Evolutionary conservation across 768 basidiomycete species (phyloP).

Genomic region (Mycena haematopus): DNA sequence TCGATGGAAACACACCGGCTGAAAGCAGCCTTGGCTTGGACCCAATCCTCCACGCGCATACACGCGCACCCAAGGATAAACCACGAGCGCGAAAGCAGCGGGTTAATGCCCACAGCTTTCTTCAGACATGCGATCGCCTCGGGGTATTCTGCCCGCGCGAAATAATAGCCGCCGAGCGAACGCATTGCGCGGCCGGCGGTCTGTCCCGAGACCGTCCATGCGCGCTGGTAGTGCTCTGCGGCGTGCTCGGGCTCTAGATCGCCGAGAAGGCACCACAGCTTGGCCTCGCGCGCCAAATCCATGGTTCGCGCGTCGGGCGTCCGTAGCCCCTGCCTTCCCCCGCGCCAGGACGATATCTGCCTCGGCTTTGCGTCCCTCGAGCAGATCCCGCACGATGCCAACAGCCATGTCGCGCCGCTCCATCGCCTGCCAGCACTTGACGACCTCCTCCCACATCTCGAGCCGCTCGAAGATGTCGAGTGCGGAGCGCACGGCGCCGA

Average conservation of each 20-base stretch:
- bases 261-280: conserved; percentile 94
- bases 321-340: conserved; percentile 55
- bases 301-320: conserved; percentile 48
- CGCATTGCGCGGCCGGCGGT: conserved; percentile 92
- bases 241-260: conserved; percentile 84
- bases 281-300: conserved; percentile 80
- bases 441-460: conserved; percentile 99
- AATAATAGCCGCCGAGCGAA: conserved; percentile 85
- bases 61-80: conserved; percentile 95
- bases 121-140: conserved; percentile 71
- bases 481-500: conserved; percentile 90
- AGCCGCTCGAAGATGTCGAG: conserved; percentile 92
- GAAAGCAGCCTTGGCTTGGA: conserved; percentile 83
- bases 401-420: conserved; percentile 83
- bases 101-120: conserved; percentile 86
- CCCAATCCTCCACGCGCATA: conserved; percentile 85
- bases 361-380: conserved; percentile 87
- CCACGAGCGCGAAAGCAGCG: conserved; percentile 87
- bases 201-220: conserved; percentile 82
- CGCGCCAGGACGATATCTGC: conserved; percentile 73
- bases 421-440: conserved; percentile 83
- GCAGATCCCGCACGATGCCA: conserved; percentile 80
- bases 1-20: conserved; percentile 87
- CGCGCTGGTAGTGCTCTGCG: conserved; percentile 75
- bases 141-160: conserved; percentile 67